Base-by-base conservation (phyloP, 2,329 filamentous ascomycete genomes). In the Fusarium redolens region DNA sequence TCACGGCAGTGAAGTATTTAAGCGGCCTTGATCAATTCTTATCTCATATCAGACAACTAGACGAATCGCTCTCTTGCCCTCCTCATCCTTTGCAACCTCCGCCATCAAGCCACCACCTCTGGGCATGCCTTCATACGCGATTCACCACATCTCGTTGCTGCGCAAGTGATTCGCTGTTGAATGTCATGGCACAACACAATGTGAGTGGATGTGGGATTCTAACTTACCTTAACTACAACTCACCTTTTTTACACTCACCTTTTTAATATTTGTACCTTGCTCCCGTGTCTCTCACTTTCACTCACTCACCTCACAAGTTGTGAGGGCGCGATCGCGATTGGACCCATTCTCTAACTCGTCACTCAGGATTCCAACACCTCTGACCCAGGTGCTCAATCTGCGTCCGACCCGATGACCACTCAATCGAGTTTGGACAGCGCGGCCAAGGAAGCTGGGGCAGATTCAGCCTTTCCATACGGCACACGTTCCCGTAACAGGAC, bases 401-500 rank as follows among this genome's bases (percentile, higher is more conserved):
- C 75, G 71, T 77, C 79, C 61, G 79, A 82, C 76, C 66, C 85
- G 69, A 86, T 87, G 84, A 85, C 82, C 60, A 86, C 86, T 74
- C 84, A 87, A 65, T 83, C 83, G 65, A 84, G 82, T 66, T 85
- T 85, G 61, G 86, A 86, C 72, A 78, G 82, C 67, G 79, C 83
- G 52, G 79, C 83, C 65, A 89, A 87, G 79, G 88, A 90, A 68
- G 81, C 80, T 72, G 83, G 83, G 72, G 80, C 84, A 75, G 87
- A 88, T 73, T 85, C 80, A 65, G 85, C 92, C 56, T 91, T 90
- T 75, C 91, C 91, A 52, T 98, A 99, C 83, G 96, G 96, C 79
- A 99, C 96, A 81, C 92, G 95, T 78, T 98, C 95, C 77, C 93
- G 96, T 81, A 97, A 97, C 83, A 92, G 95, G 79, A 92, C 90